phyloP scores from a whole-genome alignment of 1,284 basidiomycete species.

The Cryptococcus sp. region DNA sequence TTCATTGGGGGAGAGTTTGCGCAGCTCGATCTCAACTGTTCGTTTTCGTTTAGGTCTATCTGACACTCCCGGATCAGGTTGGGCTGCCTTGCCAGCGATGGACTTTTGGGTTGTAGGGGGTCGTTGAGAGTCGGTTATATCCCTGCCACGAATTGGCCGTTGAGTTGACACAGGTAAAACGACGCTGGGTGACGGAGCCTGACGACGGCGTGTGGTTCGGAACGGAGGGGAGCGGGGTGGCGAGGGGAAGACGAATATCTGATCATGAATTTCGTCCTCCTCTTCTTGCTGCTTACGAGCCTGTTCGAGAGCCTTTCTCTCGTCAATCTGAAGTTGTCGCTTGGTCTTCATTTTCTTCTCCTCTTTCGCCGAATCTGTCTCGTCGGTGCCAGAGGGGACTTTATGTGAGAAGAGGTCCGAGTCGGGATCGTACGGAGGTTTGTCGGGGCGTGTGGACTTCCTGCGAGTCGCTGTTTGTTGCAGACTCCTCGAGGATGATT shows the following conservation, averaged over 20 bases:
- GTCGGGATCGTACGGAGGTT: too few relatives aligned
- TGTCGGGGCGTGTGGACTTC: too few relatives aligned
- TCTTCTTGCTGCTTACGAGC: constrained; percentile 1
- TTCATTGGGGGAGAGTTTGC: constrained; percentile 12
- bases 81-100: too few relatives aligned
- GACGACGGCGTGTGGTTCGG: too few relatives aligned
- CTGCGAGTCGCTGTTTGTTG: too few relatives aligned
- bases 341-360: neutral
- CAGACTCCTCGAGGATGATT: too few relatives aligned
- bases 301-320: neutral
- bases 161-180: too few relatives aligned
- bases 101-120: neutral
- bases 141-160: too few relatives aligned
- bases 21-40: constrained; percentile 6
- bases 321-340: neutral
- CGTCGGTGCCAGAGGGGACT: neutral
- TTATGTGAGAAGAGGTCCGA: too few relatives aligned
- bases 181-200: too few relatives aligned
- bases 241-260: constrained; percentile 12
- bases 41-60: neutral
- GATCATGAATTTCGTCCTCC: constrained; percentile 9
- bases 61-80: too few relatives aligned
- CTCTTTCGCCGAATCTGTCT: neutral
- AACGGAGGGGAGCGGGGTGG: neutral
- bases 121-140: too few relatives aligned